Percentiles rank a stretch among this genome's conserved stretches.
Evolutionary conservation across 768 basidiomycete species (phyloP).

Genomic region (Strobilomyces confusus): DNA sequence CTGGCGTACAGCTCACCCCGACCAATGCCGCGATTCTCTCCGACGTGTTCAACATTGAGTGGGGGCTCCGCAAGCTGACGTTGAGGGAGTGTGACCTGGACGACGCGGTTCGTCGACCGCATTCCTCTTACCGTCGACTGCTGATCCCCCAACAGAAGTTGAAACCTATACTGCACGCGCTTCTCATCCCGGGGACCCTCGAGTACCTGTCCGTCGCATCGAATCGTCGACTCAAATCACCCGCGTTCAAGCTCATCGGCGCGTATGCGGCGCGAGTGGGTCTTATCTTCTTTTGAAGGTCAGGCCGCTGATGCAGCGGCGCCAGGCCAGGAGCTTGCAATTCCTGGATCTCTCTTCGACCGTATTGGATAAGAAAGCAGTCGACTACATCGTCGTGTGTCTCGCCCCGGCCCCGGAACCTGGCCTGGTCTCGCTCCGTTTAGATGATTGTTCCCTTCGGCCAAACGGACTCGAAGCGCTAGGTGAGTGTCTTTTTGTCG

Average conservation of each 20-base stretch:
- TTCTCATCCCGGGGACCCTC: slow-evolving; percentile 78
- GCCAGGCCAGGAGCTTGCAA: slow-evolving; percentile 67
- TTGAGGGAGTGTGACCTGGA: slow-evolving; percentile 87
- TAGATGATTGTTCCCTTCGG: slow-evolving; percentile 83
- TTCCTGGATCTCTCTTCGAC: slow-evolving; percentile 93
- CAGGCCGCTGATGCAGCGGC: not conserved
- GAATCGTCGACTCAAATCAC: slow-evolving; percentile 73
- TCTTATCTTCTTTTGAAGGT: not conserved
- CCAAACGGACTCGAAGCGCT: slow-evolving; percentile 74
- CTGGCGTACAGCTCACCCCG: slow-evolving; percentile 68
- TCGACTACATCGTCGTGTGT: slow-evolving; percentile 77
- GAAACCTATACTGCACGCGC: slow-evolving; percentile 86
- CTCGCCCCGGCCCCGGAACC: slow-evolving; percentile 39
- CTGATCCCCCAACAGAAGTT: slow-evolving; percentile 48
- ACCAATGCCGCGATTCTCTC: slow-evolving; percentile 76
- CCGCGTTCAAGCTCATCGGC: slow-evolving; percentile 76
- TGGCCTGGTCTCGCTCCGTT: slow-evolving; percentile 70
- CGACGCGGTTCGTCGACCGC: slow-evolving; percentile 52
- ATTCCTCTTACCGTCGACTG: not conserved
- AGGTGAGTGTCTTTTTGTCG: slow-evolving; percentile 45
- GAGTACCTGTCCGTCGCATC: slow-evolving; percentile 84
- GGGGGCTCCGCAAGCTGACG: slow-evolving; percentile 83
- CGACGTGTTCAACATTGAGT: slow-evolving; percentile 89
- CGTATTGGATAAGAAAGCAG: slow-evolving; percentile 72
- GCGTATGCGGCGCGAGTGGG: slow-evolving; percentile 73